Conservation (phyloP, 306 rosid genomes). For the Trifolium pratense region DNA sequence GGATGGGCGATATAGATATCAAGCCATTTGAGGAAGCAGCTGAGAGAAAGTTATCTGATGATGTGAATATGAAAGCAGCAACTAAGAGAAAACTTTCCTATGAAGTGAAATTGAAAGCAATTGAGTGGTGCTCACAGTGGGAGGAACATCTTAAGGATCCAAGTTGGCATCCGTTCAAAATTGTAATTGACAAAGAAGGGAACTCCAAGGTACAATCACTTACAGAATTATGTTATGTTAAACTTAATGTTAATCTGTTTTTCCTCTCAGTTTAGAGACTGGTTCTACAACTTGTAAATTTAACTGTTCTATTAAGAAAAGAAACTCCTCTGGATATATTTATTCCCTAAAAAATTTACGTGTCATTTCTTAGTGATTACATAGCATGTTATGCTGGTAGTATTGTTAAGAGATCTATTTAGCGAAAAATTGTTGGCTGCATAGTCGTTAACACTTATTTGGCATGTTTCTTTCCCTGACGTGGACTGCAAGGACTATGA, state of each 20-base stretch:
- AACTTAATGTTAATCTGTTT: background rate
- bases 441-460: constrained; percentile 2
- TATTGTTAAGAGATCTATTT: background rate
- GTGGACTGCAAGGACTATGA: background rate
- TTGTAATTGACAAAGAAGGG: constrained; percentile 42
- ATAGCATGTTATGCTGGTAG: background rate
- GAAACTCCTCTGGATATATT: background rate
- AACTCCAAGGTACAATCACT: constrained; percentile 41
- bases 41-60: constrained; percentile 45
- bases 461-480: background rate
- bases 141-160: constrained; percentile 69
- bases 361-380: background rate
- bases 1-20: constrained; percentile 53
- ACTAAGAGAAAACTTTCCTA: constrained; percentile 9
- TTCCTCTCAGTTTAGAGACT: background rate
- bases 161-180: constrained; percentile 82
- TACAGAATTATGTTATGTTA: constrained; percentile 6
- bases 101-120: constrained; percentile 49
- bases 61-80: constrained; percentile 50
- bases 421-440: background rate
- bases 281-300: background rate
- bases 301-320: background rate
- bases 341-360: background rate
- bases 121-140: constrained; percentile 59
- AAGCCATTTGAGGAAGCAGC: constrained; percentile 56